These are phyloP conservation scores for Colletotrichum destructivum DNA, from an alignment of 2,329 filamentous ascomycete genomes.

Conservation along the genomic window DNA sequence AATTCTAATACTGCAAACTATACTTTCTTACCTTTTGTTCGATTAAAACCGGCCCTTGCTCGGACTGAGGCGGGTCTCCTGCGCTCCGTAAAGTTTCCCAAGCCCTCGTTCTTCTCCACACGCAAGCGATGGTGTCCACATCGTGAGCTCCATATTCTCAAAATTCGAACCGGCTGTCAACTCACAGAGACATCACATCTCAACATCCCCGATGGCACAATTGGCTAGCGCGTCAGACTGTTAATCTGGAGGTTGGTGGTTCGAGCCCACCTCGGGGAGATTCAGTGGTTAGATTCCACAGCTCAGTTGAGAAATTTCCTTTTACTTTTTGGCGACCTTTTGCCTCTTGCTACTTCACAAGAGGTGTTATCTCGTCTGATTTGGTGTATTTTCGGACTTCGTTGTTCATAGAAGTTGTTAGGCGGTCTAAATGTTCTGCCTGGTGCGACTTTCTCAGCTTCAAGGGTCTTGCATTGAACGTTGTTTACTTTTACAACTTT, in stretches of 20 bases:
- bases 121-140: conserved; percentile 4
- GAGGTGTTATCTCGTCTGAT: too few species aligned
- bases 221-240: conserved; percentile 42
- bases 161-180: not conserved
- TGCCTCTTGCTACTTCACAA: not conserved
- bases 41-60: not conserved
- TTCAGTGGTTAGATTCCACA: conserved; percentile 27
- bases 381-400: too few species aligned
- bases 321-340: not conserved
- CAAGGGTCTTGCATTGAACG: too few species aligned
- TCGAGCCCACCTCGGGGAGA: conserved; percentile 42
- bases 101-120: conserved; percentile 7
- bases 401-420: too few species aligned
- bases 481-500: too few species aligned
- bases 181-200: conserved; percentile 1
- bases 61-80: not conserved
- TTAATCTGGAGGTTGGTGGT: conserved; percentile 43
- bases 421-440: too few species aligned
- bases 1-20: not conserved
- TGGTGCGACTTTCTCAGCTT: too few species aligned
- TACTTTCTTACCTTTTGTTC: not conserved
- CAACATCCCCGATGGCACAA: conserved; percentile 42
- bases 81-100: too few species aligned
- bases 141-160: conserved; percentile 21
- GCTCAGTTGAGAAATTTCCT: not conserved